Percentiles rank a stretch among this genome's conserved stretches.
Conservation (phyloP, 371 early-diverging fungal species). For the Homolaphlyctis polyrhiza region DNA sequence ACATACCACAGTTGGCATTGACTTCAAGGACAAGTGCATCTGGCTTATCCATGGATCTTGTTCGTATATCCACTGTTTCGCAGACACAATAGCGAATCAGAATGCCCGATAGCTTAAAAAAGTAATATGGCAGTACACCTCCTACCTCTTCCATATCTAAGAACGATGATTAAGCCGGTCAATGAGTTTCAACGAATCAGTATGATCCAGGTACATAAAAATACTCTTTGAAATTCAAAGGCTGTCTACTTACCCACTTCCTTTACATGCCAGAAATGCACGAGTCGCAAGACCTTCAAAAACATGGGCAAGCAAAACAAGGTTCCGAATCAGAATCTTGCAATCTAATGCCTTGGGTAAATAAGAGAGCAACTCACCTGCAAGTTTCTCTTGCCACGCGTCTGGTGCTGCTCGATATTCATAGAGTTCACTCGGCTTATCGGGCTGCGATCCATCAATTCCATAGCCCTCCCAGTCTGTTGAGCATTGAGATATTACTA, state of each 20-base stretch:
- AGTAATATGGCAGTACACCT: too few relatives aligned
- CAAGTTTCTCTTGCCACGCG: conserved; percentile 32
- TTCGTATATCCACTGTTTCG: conserved; percentile 41
- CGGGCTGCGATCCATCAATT: conserved; percentile 26
- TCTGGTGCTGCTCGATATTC: conserved; percentile 31
- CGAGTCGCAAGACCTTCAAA: conserved; percentile 12
- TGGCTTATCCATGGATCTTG: conserved; percentile 20
- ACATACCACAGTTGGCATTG: conserved; percentile 49
- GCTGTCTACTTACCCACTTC: conserved; percentile 47
- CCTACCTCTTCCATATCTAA: too few relatives aligned
- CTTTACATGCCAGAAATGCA: conserved; percentile 25
- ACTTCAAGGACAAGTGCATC: conserved; percentile 44
- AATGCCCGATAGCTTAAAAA: not conserved
- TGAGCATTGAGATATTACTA: not conserved
- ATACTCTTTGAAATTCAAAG: too few relatives aligned
- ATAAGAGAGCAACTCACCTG: conserved; percentile 20
- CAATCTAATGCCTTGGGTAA: too few relatives aligned
- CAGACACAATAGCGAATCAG: not conserved
- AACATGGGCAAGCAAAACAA: too few relatives aligned
- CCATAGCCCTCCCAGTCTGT: conserved; percentile 43
- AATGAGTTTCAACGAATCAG: too few relatives aligned
- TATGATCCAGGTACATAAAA: too few relatives aligned
- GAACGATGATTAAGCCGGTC: too few relatives aligned
- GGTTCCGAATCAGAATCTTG: too few relatives aligned
- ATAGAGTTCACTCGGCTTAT: conserved; percentile 12